phyloP scores from a whole-genome alignment of 176 grass and related monocot genomes.

The Phragmites australis region DNA sequence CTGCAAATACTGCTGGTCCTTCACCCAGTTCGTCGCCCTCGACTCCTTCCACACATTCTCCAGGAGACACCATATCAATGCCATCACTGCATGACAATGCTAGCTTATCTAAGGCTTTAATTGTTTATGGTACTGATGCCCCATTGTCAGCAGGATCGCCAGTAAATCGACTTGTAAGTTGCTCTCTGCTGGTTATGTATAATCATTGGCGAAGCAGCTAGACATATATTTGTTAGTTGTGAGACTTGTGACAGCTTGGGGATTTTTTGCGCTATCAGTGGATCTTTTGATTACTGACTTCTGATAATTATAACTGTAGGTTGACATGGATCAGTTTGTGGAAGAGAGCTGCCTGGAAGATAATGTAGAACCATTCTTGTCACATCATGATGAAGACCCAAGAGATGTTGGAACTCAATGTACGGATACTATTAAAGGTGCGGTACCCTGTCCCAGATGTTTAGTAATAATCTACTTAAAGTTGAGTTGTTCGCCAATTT shows the following conservation, averaged over 20 bases:
- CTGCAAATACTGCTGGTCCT: slow-evolving; percentile 71
- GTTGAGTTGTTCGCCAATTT: neutral
- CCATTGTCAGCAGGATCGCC: slow-evolving; percentile 56
- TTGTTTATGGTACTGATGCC: slow-evolving; percentile 54
- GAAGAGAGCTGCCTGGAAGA: slow-evolving; percentile 80
- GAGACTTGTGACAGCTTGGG: slow-evolving; percentile 3
- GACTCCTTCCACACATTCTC: slow-evolving; percentile 83
- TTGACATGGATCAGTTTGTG: slow-evolving; percentile 78
- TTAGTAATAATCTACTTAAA: slow-evolving; percentile 5
- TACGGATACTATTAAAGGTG: slow-evolving; percentile 77
- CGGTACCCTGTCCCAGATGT: neutral
- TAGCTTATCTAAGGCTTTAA: slow-evolving; percentile 50
- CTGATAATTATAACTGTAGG: slow-evolving; percentile 45
- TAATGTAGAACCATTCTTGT: slow-evolving; percentile 82
- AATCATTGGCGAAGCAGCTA: slow-evolving; percentile 3
- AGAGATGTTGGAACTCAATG: slow-evolving; percentile 57
- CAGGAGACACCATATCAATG: slow-evolving; percentile 75
- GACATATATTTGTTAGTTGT: slow-evolving; percentile 19
- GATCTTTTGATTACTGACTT: slow-evolving; percentile 23
- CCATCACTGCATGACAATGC: slow-evolving; percentile 55
- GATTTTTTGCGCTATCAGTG: slow-evolving; percentile 2
- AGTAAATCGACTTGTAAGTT: slow-evolving; percentile 67
- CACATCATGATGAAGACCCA: slow-evolving; percentile 69
- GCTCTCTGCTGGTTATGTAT: slow-evolving; percentile 17
- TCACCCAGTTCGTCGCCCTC: slow-evolving; percentile 88